Evolutionary conservation across 257 asterid genomes (phyloP).

Genomic region (Nicotiana obtusifolia): DNA sequence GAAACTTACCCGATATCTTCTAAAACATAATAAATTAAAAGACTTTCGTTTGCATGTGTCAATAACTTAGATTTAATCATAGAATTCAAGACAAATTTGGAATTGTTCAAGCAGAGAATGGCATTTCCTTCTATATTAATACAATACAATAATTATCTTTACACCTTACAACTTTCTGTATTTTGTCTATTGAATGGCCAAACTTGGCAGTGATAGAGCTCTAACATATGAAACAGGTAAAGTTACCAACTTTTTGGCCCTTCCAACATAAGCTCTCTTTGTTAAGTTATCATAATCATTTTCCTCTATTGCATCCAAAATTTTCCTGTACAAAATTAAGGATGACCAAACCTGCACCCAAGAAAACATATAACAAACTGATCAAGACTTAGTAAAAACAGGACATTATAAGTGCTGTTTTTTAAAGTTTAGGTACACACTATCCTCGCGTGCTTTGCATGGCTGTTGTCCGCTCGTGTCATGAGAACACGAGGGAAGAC

Average conservation of each 20-base stretch:
- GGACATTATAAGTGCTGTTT: not conserved
- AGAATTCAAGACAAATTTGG: not conserved
- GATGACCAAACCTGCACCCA: conserved; percentile 78
- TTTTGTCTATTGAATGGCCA: conserved; percentile 15
- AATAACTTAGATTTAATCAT: not conserved
- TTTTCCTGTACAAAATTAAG: conserved; percentile 57
- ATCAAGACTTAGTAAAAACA: not conserved
- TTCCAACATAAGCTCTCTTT: conserved; percentile 67
- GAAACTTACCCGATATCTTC: not conserved
- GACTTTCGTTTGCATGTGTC: not conserved
- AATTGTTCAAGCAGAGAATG: not conserved
- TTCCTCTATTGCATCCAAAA: conserved; percentile 60
- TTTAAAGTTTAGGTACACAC: too few relatives aligned
- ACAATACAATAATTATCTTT: not conserved
- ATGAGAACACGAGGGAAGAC: too few relatives aligned
- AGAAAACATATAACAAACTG: not conserved
- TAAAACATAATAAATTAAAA: not conserved
- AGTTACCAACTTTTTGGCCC: conserved; percentile 51
- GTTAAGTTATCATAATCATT: conserved; percentile 70
- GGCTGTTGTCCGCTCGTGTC: too few relatives aligned
- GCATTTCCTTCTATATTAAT: not conserved
- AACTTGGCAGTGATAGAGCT: conserved; percentile 31
- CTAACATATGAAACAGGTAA: conserved; percentile 61
- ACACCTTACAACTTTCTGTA: not conserved
- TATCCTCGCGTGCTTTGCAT: too few relatives aligned